These are phyloP conservation scores for Stenogyne calaminthoides DNA, from an alignment of 305 asterid genomes.

Conservation along the genomic window DNA sequence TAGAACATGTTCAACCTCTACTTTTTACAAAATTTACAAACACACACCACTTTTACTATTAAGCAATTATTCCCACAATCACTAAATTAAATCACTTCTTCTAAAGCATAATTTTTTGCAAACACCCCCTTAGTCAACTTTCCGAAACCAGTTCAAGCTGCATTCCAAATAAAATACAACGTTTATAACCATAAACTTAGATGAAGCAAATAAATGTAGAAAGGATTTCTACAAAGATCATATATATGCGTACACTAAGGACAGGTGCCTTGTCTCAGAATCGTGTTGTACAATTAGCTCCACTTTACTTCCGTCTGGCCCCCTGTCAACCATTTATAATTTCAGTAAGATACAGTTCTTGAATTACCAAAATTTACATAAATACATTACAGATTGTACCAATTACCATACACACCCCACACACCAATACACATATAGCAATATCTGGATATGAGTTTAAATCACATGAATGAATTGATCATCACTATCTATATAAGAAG, in stretches of 20 bases:
- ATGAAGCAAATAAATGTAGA: slow-evolving; percentile 18
- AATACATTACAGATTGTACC: background rate
- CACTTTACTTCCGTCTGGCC: slow-evolving; percentile 93
- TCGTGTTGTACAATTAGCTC: slow-evolving; percentile 70
- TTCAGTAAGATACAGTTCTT: slow-evolving; percentile 32
- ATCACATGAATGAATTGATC: background rate
- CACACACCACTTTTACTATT: too few relatives aligned
- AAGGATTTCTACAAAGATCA: slow-evolving; percentile 16
- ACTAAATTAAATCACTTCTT: too few relatives aligned
- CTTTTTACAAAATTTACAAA: too few relatives aligned
- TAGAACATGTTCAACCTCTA: too few relatives aligned
- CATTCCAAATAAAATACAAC: slow-evolving; percentile 1
- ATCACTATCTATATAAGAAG: background rate
- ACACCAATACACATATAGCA: background rate
- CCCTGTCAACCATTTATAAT: slow-evolving; percentile 56
- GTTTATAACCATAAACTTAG: slow-evolving; percentile 7
- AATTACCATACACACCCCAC: background rate
- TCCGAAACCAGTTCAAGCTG: slow-evolving; percentile 21
- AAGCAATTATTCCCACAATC: too few relatives aligned
- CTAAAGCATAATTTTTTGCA: too few relatives aligned
- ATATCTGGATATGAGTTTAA: background rate
- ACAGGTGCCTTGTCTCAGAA: slow-evolving; percentile 62
- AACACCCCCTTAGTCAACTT: background rate
- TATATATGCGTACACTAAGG: slow-evolving; percentile 59
- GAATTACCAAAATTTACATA: slow-evolving; percentile 15